phyloP scores from a whole-genome alignment of 768 basidiomycete genomes.

The Amanita brunnescens region DNA sequence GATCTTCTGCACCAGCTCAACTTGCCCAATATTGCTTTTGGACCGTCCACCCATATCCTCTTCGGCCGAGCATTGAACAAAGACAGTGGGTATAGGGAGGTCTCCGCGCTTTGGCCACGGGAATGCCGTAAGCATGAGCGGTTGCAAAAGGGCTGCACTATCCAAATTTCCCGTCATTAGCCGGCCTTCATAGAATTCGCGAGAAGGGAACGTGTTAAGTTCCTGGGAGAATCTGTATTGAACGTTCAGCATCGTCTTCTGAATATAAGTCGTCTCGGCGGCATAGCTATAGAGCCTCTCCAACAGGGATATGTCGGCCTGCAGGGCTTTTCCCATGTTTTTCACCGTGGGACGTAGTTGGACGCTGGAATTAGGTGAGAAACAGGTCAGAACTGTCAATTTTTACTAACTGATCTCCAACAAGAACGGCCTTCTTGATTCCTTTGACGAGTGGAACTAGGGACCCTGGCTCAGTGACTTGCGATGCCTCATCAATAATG shows the following conservation, averaged over 20 bases:
- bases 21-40: constrained; percentile 55
- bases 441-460: constrained; percentile 65
- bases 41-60: constrained; percentile 53
- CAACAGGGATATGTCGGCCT: constrained; percentile 53
- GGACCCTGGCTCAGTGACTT: constrained; percentile 58
- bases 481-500: constrained; percentile 64
- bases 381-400: neutral
- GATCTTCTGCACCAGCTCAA: constrained; percentile 40
- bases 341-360: constrained; percentile 60
- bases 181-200: constrained; percentile 51
- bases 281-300: constrained; percentile 46
- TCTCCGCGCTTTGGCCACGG: constrained; percentile 45
- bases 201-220: constrained; percentile 53
- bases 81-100: constrained; percentile 41
- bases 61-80: constrained; percentile 47
- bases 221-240: constrained; percentile 58
- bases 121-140: constrained; percentile 34
- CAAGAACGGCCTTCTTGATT: constrained; percentile 45
- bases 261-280: constrained; percentile 23
- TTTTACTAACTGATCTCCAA: constrained; percentile 58
- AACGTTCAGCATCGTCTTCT: constrained; percentile 57
- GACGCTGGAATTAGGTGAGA: constrained; percentile 31
- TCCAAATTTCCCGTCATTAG: constrained; percentile 36
- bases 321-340: constrained; percentile 45
- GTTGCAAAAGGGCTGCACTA: constrained; percentile 25